phyloP scores from a whole-genome alignment of 208 protist species.

The Trypanosoma grayi region DNA sequence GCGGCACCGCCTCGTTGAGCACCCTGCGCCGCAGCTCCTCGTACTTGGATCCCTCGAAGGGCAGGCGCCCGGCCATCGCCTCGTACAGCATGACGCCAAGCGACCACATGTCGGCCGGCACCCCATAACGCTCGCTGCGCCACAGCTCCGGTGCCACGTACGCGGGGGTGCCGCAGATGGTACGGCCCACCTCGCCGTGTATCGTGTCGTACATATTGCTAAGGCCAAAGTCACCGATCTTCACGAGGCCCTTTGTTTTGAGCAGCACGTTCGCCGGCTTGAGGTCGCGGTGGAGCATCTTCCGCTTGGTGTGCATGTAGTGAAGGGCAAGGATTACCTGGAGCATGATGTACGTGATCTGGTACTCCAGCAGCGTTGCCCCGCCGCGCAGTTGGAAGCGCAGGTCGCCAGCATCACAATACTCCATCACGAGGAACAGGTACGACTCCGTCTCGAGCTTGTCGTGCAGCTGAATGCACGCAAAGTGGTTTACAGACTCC shows the following conservation, averaged over 20 bases:
- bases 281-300: slow-evolving; percentile 68
- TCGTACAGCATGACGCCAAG: slow-evolving; percentile 51
- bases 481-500: slow-evolving; percentile 37
- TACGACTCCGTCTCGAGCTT: slow-evolving; percentile 23
- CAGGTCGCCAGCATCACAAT: slow-evolving; percentile 49
- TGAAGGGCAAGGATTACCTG: slow-evolving; percentile 57
- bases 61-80: slow-evolving; percentile 30
- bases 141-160: slow-evolving; percentile 75
- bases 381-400: slow-evolving; percentile 27
- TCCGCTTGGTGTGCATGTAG: slow-evolving; percentile 53
- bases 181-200: slow-evolving; percentile 36
- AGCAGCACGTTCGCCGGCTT: slow-evolving; percentile 68
- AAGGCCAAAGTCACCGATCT: slow-evolving; percentile 71
- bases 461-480: slow-evolving; percentile 33
- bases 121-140: slow-evolving; percentile 29
- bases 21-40: slow-evolving; percentile 32
- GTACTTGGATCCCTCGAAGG: slow-evolving; percentile 27
- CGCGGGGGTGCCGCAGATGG: slow-evolving; percentile 54
- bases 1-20: slow-evolving; percentile 18
- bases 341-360: slow-evolving; percentile 30
- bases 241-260: slow-evolving; percentile 45
- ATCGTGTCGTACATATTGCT: slow-evolving; percentile 44
- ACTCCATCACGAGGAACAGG: slow-evolving; percentile 53
- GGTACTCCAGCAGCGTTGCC: slow-evolving; percentile 28
- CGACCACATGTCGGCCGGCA: slow-evolving; percentile 46